Base-by-base conservation (phyloP, 129 eudicot genomes). In the Cynara cardunculus region DNA sequence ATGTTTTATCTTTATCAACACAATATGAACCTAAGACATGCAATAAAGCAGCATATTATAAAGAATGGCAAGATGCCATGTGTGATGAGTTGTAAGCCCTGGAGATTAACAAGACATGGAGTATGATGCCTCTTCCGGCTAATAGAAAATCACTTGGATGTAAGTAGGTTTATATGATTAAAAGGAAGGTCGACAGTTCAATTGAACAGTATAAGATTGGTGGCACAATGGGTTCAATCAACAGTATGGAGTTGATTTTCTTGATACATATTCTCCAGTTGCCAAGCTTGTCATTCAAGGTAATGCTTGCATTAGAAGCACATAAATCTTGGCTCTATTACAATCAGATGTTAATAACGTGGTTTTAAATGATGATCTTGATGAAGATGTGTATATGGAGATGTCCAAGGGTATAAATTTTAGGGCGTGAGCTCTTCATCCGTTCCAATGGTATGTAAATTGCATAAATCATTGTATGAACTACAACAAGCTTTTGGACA, bases 151-250 rank as follows among this genome's bases (percentile, higher is more conserved):
- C 26, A 7, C 22, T 66, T 9, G 74, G 73, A 4, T 62, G 16
- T 18, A 30, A 66, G 8, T 78, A 65, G 81, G 81, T 78, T 11
- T 62, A 61, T 35, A 64, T 31, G 27, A 66, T 35, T 12, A 78
- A 78, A 31, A 16, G 3, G 18, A 64, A 32, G 44, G 73, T 9
- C 16, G 73, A 66, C 46, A 74, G 74, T 25, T 27, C 64, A 4
- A 32, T 78, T 31, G 74, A 31, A 6, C 22, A 18, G 4, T 77
- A 28, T 25, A 65, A n/a, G n/a, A n/a, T n/a, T n/a, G n/a, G 73
- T 78, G 13, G 74, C 62, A 7, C n/a, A n/a, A 30, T 31, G 81
- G 81, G 10, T 35, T 35, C 3, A 35, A 35, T 35, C 41, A 35
- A 35, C 1, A 35, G 41, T 35, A 35, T 35, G 26, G 74, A 3